Conservation (phyloP, 2,329 filamentous ascomycete species). For the Aspergillus sp. region DNA sequence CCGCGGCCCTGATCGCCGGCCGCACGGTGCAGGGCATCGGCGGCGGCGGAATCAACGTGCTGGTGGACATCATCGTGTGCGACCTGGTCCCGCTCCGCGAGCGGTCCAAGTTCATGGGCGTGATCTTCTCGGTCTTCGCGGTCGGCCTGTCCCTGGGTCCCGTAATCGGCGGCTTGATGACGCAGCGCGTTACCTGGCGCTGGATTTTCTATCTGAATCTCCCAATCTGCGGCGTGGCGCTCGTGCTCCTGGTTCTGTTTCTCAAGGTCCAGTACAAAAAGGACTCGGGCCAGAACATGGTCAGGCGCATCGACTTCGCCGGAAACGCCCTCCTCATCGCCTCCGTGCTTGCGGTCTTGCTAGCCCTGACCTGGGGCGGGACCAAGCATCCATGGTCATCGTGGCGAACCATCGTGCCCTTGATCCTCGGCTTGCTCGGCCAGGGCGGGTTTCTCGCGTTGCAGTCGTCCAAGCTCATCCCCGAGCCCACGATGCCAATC, state of each 20-base stretch:
- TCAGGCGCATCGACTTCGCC: conserved; percentile 18
- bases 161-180: conserved; percentile 25
- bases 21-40: conserved; percentile 48
- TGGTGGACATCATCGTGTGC: conserved; percentile 38
- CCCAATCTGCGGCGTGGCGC: conserved; percentile 14
- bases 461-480: conserved; percentile 6
- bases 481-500: conserved; percentile 33
- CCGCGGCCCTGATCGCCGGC: conserved; percentile 45
- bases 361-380: conserved; percentile 24
- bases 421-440: conserved; percentile 19
- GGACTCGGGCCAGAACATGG: conserved; percentile 4
- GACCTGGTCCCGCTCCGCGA: conserved; percentile 37
- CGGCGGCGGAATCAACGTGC: conserved; percentile 33
- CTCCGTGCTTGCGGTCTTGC: conserved; percentile 19
- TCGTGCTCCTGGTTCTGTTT: conserved; percentile 17
- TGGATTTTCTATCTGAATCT: conserved; percentile 27
- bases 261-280: conserved; percentile 9
- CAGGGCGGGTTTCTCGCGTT: conserved; percentile 14
- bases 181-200: conserved; percentile 15
- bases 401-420: conserved; percentile 19
- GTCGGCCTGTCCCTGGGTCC: conserved; percentile 42
- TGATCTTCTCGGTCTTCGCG: conserved; percentile 12
- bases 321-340: conserved; percentile 21
- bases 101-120: conserved; percentile 18
- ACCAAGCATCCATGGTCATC: conserved; percentile 21